Base-by-base conservation (phyloP, 2,329 filamentous ascomycete genomes). In the Hypoxylon sp. region DNA sequence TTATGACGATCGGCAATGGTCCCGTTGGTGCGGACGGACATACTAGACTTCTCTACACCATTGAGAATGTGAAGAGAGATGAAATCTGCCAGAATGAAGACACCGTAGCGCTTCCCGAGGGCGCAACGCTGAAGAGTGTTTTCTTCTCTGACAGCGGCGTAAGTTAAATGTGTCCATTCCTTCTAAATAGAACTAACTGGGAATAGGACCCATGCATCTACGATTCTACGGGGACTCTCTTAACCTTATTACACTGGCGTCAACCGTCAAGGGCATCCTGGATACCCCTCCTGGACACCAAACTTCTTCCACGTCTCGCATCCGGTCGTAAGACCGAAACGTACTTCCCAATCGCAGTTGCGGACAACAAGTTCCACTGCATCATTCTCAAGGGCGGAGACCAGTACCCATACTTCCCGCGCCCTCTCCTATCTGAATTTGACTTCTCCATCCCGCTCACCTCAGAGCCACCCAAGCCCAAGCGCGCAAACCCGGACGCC, bases 321-420 rank as follows among this genome's bases (percentile, higher is more conserved):
- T 90, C 89, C 2, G 96, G 96, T 27, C 90, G 91, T 64, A 98
- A 97, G 80, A 88, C 92, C 71, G 96, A 99, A 81, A 89, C 86
- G 0, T 99, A 99, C 83, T 99, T 95, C 88, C 96, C 96, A 1
- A 93, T 99, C 33, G 96, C 96, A 0, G 95, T 98, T 0, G 94
- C 95, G 2, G 90, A 95, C 75, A 88, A 92, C 76, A 95, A 92
- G 77, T 99, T 99, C 81, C 95, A 98, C 85, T 99, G 97, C 83
- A 98, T 99, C 81, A 98, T 99, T 75, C 90, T 99, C 77, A 99
- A 99, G 82, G 96, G 96, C 70, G 92, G 92, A 37, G 96, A 99
- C 78, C 89, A 91, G 77, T 93, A 98, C 77, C 95, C 95, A 0
- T 98, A 96, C 83, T 98, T 95, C 82, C 96, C 94, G 10, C 90